A percentile compares a stretch with the other conserved stretches of the same genome.
These are phyloP conservation scores for Trichoderma guizhouense DNA, from an alignment of 2,329 filamentous ascomycete genomes.

Conservation along the genomic window DNA sequence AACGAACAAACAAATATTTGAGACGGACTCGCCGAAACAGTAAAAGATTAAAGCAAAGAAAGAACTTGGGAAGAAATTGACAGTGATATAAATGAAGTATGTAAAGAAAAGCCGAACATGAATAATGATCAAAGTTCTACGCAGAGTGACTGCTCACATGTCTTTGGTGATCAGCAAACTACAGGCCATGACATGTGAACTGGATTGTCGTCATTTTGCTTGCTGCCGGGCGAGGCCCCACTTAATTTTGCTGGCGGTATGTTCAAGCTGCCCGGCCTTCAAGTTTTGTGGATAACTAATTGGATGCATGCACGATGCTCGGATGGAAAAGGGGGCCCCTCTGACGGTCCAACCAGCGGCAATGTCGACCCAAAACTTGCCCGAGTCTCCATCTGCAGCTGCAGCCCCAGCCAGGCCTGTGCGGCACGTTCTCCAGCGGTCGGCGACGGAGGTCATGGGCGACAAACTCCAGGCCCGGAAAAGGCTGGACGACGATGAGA, in stretches of 20 bases:
- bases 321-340: slow-evolving; percentile 12
- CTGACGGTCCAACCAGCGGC: slow-evolving; percentile 5
- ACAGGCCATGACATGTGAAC: background rate
- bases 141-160: background rate
- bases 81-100: background rate
- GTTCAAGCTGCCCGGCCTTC: background rate
- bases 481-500: slow-evolving; percentile 30
- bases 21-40: background rate
- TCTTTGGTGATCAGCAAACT: background rate
- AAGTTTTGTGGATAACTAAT: slow-evolving; percentile 1
- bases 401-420: slow-evolving; percentile 24
- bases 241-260: background rate
- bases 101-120: background rate
- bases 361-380: slow-evolving; percentile 22
- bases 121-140: background rate
- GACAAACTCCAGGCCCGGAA: slow-evolving; percentile 34
- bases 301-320: slow-evolving; percentile 13
- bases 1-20: background rate
- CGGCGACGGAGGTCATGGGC: slow-evolving; percentile 52
- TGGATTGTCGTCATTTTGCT: slow-evolving; percentile 26
- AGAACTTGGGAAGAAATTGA: background rate
- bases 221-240: slow-evolving; percentile 31
- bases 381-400: slow-evolving; percentile 23
- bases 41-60: background rate
- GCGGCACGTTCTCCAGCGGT: slow-evolving; percentile 54